Evolutionary conservation across 2,329 filamentous ascomycete genomes (phyloP), one percentile per base, ranked within the genome.

Genomic region (Coniochaeta hoffmannii): DNA sequence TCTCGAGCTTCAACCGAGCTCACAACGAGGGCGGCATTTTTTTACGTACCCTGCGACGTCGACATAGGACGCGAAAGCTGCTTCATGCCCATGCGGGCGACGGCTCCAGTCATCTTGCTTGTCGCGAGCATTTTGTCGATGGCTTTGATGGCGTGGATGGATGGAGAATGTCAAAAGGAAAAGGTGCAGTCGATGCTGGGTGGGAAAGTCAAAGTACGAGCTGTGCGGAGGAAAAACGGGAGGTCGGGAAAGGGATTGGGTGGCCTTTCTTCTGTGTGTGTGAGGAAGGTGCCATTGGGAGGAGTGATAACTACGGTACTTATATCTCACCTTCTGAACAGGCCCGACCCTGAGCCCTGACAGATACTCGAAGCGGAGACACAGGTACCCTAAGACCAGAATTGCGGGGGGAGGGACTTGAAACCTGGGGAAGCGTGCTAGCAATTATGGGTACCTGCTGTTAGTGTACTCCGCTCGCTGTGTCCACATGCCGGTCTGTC

Each of bases 51-150:
- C 35, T 59, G 59, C 53, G 56, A 49, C 46, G 60, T 62, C 52
- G 62, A 62, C 54, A 64, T 60, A 50, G 59, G 41, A 56, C 61
- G 61, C 36, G 26, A 15, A 24, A 60, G 57, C 59, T 61, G 61
- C 54, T 62, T 60, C 38, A 60, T 34, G 56, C 59, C 60, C 59
- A 58, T 54, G 54, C 61, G 61, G 57, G 61, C 62, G 55, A 58
- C 59, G 53, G 57, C 56, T 55, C 59, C 57, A 41, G 57, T 54
- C 53, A 62, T 41, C 56, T 59, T 60, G 57, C 60, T 62, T 28
- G 60, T 57, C 53, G 60, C 55, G 58, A 60, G 34, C 60, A 64
- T 64, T 54, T 56, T 61, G 55, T 22, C 46, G 54, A 53, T 51
- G 38, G n/a, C 24, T 46, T 46, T 46, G 41, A 28, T 46, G 41